These are phyloP conservation scores for Cercophora samala DNA, from an alignment of 495 filamentous ascomycete species.

Conservation along the genomic window DNA sequence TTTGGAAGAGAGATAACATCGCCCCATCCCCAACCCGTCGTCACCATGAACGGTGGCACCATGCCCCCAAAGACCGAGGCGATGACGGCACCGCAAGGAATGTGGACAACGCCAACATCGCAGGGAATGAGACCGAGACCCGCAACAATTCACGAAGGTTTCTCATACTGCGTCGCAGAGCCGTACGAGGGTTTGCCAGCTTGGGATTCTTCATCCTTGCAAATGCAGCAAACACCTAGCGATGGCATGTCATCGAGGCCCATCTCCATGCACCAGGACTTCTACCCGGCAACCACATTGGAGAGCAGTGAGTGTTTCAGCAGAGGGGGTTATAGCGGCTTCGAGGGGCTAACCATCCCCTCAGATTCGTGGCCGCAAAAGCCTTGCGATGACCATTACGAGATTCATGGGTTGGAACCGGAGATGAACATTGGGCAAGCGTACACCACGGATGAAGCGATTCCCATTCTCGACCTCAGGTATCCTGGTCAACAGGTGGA, in stretches of 20 bases:
- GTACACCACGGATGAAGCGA: conserved; percentile 54
- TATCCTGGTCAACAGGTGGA: conserved; percentile 42
- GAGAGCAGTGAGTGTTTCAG: conserved; percentile 46
- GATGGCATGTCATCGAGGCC: conserved; percentile 49
- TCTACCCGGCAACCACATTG: conserved; percentile 48
- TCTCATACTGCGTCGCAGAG: conserved; percentile 54
- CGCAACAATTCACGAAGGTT: conserved; percentile 57
- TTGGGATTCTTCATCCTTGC: conserved; percentile 54
- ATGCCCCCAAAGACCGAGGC: conserved; percentile 38
- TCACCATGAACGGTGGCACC: conserved; percentile 43
- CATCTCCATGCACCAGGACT: conserved; percentile 52
- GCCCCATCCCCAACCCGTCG: conserved; percentile 34
- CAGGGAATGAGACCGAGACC: conserved; percentile 48
- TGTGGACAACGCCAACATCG: conserved; percentile 45
- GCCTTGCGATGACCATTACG: conserved; percentile 49
- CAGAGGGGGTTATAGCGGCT: conserved; percentile 17
- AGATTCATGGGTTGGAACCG: conserved; percentile 44
- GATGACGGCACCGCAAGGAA: conserved; percentile 37
- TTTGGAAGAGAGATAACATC: conserved; percentile 39
- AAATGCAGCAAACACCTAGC: conserved; percentile 46
- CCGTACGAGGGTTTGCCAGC: conserved; percentile 48
- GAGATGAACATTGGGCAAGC: conserved; percentile 55
- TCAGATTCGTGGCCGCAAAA: conserved; percentile 51
- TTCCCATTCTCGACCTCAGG: conserved; percentile 53
- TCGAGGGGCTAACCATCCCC: conserved; percentile 31